Percentiles rank a stretch among this genome's conserved stretches.
These are phyloP conservation scores for Leptographium flavum DNA, from an alignment of 2,329 filamentous ascomycete species.

Conservation along the genomic window DNA sequence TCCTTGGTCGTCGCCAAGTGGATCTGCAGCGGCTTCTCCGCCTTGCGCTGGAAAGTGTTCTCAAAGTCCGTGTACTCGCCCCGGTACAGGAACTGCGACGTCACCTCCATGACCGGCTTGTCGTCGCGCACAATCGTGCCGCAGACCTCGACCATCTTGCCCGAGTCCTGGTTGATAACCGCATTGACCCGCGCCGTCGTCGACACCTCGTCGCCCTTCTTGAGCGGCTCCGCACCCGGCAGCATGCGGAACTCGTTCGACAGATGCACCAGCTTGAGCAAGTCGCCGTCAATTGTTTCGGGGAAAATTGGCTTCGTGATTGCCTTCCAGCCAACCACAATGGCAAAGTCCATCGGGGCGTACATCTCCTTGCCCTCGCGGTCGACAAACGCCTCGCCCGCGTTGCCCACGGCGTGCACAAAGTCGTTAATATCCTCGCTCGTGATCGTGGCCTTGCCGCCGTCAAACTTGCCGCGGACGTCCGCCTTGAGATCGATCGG, in stretches of 20 bases:
- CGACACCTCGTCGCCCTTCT: constrained; percentile 85
- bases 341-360: constrained; percentile 97
- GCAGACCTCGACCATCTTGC: constrained; percentile 99
- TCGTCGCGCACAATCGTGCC: constrained; percentile 82
- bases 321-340: constrained; percentile 97
- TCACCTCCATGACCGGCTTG: constrained; percentile 90
- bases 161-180: constrained; percentile 93
- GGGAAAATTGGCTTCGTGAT: constrained; percentile 99
- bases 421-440: constrained; percentile 94
- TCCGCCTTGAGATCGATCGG: constrained; percentile 68
- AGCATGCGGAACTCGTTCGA: constrained; percentile 99
- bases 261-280: constrained; percentile 89
- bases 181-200: constrained; percentile 95
- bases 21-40: constrained; percentile 87
- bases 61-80: constrained; percentile 86
- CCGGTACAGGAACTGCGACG: constrained; percentile 94
- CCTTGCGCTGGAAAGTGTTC: constrained; percentile 97
- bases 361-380: constrained; percentile 86
- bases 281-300: constrained; percentile 84
- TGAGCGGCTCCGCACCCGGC: constrained; percentile 82
- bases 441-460: constrained; percentile 75
- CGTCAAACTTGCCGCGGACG: constrained; percentile 79
- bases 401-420: constrained; percentile 97
- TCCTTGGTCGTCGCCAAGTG: constrained; percentile 80
- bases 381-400: constrained; percentile 92